phyloP scores from a whole-genome alignment of 164 flowering plant genomes.

The Umbilicus rupestris region DNA sequence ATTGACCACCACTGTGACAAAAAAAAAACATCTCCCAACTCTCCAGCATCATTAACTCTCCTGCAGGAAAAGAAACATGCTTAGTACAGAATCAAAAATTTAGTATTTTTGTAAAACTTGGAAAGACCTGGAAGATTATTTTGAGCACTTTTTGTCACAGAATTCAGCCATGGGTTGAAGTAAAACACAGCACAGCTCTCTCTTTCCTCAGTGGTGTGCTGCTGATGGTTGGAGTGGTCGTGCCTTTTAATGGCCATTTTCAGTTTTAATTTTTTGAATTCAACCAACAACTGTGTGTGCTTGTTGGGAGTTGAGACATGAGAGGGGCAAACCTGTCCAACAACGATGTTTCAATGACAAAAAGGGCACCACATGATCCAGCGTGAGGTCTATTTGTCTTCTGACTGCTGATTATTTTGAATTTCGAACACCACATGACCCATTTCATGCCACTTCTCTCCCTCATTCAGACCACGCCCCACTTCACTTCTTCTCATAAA shows the following conservation, averaged over 20 bases:
- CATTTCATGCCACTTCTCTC: not conserved
- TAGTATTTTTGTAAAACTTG: not conserved
- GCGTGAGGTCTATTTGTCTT: not conserved
- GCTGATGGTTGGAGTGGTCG: not conserved
- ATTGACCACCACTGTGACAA: too few relatives aligned
- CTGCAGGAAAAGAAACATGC: not conserved
- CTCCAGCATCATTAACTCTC: too few relatives aligned
- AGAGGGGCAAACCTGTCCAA: slow-evolving; percentile 2
- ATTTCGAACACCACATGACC: slow-evolving; percentile 6
- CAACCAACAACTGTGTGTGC: too few relatives aligned
- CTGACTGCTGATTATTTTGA: slow-evolving; percentile 7
- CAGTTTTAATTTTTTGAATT: too few relatives aligned
- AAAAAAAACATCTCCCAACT: too few relatives aligned
- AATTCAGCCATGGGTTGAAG: too few relatives aligned
- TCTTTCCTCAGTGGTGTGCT: not conserved
- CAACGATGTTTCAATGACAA: not conserved
- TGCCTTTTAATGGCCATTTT: slow-evolving; percentile 3
- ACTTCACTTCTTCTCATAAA: slow-evolving; percentile 10
- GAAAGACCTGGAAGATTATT: too few relatives aligned
- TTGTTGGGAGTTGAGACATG: slow-evolving; percentile 2
- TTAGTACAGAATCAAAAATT: slow-evolving; percentile 1
- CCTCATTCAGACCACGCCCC: not conserved
- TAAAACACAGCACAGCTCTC: too few relatives aligned
- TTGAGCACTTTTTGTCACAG: too few relatives aligned
- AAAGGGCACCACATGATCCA: not conserved